Evolutionary conservation across 1,139 yeast species (phyloP), one percentile per base, ranked within the genome.

Genomic region (Petasospora fabianii): DNA sequence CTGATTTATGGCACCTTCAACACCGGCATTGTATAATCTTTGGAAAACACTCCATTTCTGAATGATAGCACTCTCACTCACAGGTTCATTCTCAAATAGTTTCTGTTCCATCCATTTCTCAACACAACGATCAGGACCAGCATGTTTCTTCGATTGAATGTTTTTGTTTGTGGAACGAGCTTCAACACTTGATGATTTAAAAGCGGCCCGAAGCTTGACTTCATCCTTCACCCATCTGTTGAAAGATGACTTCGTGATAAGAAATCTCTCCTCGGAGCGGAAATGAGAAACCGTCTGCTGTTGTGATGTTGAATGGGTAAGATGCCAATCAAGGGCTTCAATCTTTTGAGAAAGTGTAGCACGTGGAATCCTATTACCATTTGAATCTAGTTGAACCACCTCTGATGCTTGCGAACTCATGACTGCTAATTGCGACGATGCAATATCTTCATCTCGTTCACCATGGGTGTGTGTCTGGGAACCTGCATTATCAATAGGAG

Each of bases 301-400:
- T 36, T 62, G 67, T 3, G 60, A 54, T 13, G 55, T 52, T 13
- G 56, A 56, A 19, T 61, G 53, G 3, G 44, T 30, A 20, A 47
- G 44, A 41, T 49, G 53, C 66, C 66, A 64, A 24, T 64, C 60
- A 14, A 64, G 46, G 0, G 54, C 66, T 32, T 49, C 47, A 6
- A 64, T 51, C 41, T 64, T 65, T 39, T 65, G 65, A 39, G 55
- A 59, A 3, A 64, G 33, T 0, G 68, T 64, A 0, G 69, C 66
- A 12, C 66, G 42, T 3, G 64, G 61, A 8, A 57, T 43, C 32
- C 47, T 51, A n/a, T n/a, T n/a, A n/a, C n/a, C 4, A 28, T 24
- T 19, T 33, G n/a, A n/a, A n/a, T n/a, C n/a, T n/a, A n/a, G n/a
- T n/a, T n/a, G n/a, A n/a, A n/a, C n/a, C n/a, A n/a, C n/a, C n/a